These are phyloP conservation scores for Setaria italica DNA, from an alignment of 202 grass and related monocot genomes.

Conservation along the genomic window DNA sequence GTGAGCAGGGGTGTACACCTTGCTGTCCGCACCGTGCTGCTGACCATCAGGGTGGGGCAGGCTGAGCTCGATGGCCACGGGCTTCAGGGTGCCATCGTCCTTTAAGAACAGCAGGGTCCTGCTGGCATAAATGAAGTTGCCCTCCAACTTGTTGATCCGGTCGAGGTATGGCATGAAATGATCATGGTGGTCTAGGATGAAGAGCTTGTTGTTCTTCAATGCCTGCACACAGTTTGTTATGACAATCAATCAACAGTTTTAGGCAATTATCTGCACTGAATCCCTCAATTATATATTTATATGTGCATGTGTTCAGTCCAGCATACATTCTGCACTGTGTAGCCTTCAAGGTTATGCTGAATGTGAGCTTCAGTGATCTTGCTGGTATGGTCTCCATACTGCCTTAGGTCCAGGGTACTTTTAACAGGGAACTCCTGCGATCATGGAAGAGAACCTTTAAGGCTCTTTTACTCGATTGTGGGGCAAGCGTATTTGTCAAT, in stretches of 20 bases:
- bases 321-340: slow-evolving; percentile 65
- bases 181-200: slow-evolving; percentile 95
- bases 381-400: slow-evolving; percentile 82
- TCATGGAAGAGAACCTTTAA: slow-evolving; percentile 3
- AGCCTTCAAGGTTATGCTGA: slow-evolving; percentile 69
- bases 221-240: slow-evolving; percentile 57
- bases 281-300: not conserved
- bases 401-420: slow-evolving; percentile 69
- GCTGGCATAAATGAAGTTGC: slow-evolving; percentile 77
- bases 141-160: slow-evolving; percentile 61
- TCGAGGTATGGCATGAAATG: slow-evolving; percentile 80
- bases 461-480: not conserved
- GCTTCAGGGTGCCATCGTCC: slow-evolving; percentile 83
- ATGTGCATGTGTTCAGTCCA: slow-evolving; percentile 19
- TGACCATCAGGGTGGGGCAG: slow-evolving; percentile 55
- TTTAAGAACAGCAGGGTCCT: slow-evolving; percentile 79
- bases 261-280: not conserved
- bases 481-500: not conserved
- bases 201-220: slow-evolving; percentile 62
- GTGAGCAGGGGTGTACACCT: slow-evolving; percentile 55
- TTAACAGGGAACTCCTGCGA: slow-evolving; percentile 75
- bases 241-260: not conserved
- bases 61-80: slow-evolving; percentile 88
- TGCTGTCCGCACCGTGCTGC: slow-evolving; percentile 53
- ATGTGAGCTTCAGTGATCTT: slow-evolving; percentile 77